Percentiles rank a stretch among this genome's conserved stretches.
Conservation (phyloP, 176 grass and related monocot genomes). For the Triticum dicoccoides region DNA sequence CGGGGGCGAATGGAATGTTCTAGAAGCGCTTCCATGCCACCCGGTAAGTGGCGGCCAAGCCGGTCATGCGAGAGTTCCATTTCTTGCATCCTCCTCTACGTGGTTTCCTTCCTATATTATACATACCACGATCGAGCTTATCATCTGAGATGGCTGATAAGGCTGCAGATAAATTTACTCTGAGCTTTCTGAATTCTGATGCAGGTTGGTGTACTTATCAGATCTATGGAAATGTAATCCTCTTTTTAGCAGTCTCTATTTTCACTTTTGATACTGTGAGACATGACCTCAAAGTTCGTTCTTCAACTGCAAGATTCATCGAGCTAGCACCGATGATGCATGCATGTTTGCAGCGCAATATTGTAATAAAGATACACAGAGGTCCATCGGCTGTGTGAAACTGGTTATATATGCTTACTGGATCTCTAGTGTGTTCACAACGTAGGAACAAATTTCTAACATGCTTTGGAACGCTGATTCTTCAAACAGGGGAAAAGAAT, state of each 20-base stretch:
- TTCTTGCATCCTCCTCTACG: background rate
- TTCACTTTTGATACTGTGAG: background rate
- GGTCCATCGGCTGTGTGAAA: background rate
- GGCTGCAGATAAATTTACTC: background rate
- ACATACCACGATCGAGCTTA: background rate
- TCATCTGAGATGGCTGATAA: background rate
- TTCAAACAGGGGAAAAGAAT: background rate
- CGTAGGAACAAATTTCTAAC: background rate
- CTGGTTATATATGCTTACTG: background rate
- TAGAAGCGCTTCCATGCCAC: background rate
- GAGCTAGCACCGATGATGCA: background rate
- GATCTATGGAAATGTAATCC: background rate
- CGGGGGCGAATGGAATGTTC: background rate
- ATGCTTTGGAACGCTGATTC: background rate
- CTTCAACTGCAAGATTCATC: background rate
- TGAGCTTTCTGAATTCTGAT: background rate
- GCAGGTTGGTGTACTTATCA: background rate
- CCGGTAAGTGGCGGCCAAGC: background rate
- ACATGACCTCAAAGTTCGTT: background rate
- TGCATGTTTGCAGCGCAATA: background rate
- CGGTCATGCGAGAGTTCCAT: background rate
- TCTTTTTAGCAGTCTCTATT: background rate
- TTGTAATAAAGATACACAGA: background rate
- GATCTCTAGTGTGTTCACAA: background rate
- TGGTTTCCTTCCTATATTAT: background rate